Evolutionary conservation across 148 eudicot species (phyloP).

Genomic region (Salicornia ramosissima): DNA sequence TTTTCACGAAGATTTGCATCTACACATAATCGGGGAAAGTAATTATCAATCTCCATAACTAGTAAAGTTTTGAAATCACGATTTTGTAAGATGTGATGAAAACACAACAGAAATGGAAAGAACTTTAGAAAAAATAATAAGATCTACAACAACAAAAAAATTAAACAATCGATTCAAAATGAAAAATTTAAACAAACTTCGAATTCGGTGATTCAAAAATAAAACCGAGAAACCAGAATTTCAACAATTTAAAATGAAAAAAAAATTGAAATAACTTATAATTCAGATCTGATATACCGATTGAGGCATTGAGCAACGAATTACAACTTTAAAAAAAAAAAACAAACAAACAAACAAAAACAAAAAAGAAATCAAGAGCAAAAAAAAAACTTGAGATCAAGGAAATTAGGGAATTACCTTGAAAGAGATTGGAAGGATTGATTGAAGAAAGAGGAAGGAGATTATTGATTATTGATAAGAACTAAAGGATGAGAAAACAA

Average conservation of each 20-base stretch:
- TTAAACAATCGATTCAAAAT: too few species aligned
- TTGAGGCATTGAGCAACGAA: neutral
- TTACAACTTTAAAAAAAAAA: neutral
- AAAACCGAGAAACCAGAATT: too few species aligned
- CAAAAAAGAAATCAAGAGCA: neutral
- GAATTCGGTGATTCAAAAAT: too few species aligned
- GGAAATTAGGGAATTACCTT: constrained; percentile 1
- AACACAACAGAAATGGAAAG: too few species aligned
- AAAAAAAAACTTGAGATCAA: neutral
- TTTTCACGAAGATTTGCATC: constrained; percentile 22
- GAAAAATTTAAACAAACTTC: too few species aligned
- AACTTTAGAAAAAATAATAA: neutral
- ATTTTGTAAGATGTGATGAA: too few species aligned
- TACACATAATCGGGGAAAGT: neutral
- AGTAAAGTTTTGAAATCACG: too few species aligned
- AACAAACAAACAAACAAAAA: neutral
- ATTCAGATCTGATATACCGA: too few species aligned
- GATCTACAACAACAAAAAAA: neutral
- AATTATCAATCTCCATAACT: neutral
- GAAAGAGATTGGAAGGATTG: neutral
- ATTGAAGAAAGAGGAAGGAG: neutral
- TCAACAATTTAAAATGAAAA: too few species aligned
- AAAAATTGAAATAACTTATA: too few species aligned
- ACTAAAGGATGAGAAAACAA: neutral
- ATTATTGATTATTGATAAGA: neutral